phyloP scores from a whole-genome alignment of 2,329 filamentous ascomycete genomes.

The Fusarium incarnatum region DNA sequence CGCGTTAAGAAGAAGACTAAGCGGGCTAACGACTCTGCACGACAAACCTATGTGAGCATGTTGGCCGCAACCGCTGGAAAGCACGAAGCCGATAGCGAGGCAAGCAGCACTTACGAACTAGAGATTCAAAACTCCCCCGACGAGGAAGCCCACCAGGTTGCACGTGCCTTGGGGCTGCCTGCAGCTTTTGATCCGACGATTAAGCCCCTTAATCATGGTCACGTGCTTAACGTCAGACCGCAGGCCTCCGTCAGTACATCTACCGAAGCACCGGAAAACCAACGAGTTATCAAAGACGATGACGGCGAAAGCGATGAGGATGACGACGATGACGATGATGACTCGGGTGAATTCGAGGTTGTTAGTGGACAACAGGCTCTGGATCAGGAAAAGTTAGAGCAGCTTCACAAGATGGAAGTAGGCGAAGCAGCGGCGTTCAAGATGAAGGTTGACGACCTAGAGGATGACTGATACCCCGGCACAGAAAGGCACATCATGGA shows the following conservation, averaged over 20 bases:
- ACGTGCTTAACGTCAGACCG: slow-evolving; percentile 23
- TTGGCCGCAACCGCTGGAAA: slow-evolving; percentile 71
- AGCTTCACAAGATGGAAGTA: slow-evolving; percentile 70
- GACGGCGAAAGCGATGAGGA: slow-evolving; percentile 52
- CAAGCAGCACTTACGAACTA: slow-evolving; percentile 64
- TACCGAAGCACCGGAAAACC: slow-evolving; percentile 36
- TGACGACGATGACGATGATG: slow-evolving; percentile 53
- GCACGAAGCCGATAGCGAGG: slow-evolving; percentile 69
- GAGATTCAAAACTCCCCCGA: slow-evolving; percentile 67
- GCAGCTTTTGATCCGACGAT: slow-evolving; percentile 73
- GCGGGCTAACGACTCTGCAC: slow-evolving; percentile 78
- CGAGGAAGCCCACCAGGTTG: slow-evolving; percentile 73
- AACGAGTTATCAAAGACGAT: slow-evolving; percentile 41
- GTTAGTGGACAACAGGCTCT: slow-evolving; percentile 58
- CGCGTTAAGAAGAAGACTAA: slow-evolving; percentile 91
- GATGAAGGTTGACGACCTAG: slow-evolving; percentile 54
- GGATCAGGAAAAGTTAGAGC: slow-evolving; percentile 60
- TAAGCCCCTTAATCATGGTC: slow-evolving; percentile 62
- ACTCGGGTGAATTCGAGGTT: slow-evolving; percentile 60
- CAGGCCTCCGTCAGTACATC: slow-evolving; percentile 23
- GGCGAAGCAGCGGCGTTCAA: slow-evolving; percentile 66
- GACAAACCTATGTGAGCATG: slow-evolving; percentile 83
- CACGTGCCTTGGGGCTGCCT: slow-evolving; percentile 71
- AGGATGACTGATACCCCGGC: slow-evolving; percentile 50
- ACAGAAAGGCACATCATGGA: slow-evolving; percentile 49